Evolutionary conservation across 495 filamentous ascomycete species (phyloP).

Genomic region (Trichodelitschia bisporula): DNA sequence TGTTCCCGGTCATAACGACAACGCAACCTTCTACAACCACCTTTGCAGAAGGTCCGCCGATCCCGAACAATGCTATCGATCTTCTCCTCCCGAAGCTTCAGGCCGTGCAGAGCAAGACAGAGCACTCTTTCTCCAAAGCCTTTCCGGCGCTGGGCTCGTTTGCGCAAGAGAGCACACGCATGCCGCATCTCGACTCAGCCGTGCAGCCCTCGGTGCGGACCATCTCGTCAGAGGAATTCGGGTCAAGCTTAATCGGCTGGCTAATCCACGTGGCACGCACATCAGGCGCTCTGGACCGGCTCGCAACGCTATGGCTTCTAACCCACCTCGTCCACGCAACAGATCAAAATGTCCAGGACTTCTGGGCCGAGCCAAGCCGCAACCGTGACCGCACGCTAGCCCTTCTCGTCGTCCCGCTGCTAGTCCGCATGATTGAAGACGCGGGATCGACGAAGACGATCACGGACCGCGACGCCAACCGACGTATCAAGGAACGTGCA

Average conservation of each 20-base stretch:
- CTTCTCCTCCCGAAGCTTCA: conserved; percentile 14
- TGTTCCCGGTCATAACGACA: conserved; percentile 7
- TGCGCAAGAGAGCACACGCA: background rate
- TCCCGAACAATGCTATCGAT: too few species aligned
- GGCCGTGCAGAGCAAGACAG: conserved; percentile 9
- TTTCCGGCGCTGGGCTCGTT: conserved; percentile 32
- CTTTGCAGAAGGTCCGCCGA: too few species aligned
- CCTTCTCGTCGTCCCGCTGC: conserved; percentile 14
- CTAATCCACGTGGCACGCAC: conserved; percentile 46
- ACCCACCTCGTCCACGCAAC: conserved; percentile 18
- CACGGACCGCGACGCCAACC: conserved; percentile 2
- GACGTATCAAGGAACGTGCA: conserved; percentile 31
- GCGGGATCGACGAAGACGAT: conserved; percentile 3
- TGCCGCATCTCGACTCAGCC: background rate
- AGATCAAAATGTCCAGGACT: background rate
- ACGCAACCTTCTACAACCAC: conserved; percentile 2
- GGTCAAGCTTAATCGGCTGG: conserved; percentile 64
- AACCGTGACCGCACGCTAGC: conserved; percentile 13
- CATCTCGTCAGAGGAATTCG: conserved; percentile 31
- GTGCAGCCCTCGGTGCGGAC: conserved; percentile 4
- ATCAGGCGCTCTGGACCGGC: conserved; percentile 32
- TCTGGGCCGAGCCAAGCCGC: conserved; percentile 35
- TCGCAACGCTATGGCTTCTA: conserved; percentile 61
- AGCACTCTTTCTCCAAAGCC: conserved; percentile 9
- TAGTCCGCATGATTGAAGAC: conserved; percentile 15